A percentile compares a stretch with the other conserved stretches of the same genome.
These are phyloP conservation scores for Termitomyces sp. DNA, from an alignment of 768 basidiomycete species.

Conservation along the genomic window DNA sequence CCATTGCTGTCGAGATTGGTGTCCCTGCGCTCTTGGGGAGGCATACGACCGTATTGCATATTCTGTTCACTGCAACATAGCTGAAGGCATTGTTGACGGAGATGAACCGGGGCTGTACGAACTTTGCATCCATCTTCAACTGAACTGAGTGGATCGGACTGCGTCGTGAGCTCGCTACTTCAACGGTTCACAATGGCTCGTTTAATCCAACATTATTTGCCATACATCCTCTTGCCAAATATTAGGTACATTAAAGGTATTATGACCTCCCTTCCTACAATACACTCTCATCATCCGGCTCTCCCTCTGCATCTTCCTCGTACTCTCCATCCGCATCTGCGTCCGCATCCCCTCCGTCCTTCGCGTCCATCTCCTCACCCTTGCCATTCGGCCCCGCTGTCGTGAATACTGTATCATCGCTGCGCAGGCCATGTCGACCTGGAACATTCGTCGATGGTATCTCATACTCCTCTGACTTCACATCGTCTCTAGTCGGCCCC, in stretches of 20 bases:
- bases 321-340: constrained; percentile 30
- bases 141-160: constrained; percentile 25
- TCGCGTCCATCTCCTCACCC: neutral
- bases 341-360: constrained; percentile 20
- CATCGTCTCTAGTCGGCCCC: constrained; percentile 20
- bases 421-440: neutral
- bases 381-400: constrained; percentile 14
- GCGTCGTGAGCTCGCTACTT: constrained; percentile 9
- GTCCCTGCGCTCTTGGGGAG: constrained; percentile 46
- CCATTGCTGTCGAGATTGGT: constrained; percentile 50
- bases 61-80: constrained; percentile 42
- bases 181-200: constrained; percentile 25
- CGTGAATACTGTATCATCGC: constrained; percentile 25
- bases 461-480: constrained; percentile 41
- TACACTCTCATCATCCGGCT: constrained; percentile 27
- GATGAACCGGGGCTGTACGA: constrained; percentile 24
- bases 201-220: constrained; percentile 21
- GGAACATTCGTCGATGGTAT: neutral
- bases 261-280: constrained; percentile 14
- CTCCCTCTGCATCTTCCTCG: constrained; percentile 40
- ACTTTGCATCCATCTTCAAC: constrained; percentile 36
- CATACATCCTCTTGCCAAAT: constrained; percentile 18
- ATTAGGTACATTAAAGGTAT: constrained; percentile 12
- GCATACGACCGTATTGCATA: constrained; percentile 60
- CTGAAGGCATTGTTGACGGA: constrained; percentile 13